A percentile compares a stretch with the other conserved stretches of the same genome.
Evolutionary conservation across 2,329 filamentous ascomycete species (phyloP).

Genomic region (Colletotrichum limetticola): DNA sequence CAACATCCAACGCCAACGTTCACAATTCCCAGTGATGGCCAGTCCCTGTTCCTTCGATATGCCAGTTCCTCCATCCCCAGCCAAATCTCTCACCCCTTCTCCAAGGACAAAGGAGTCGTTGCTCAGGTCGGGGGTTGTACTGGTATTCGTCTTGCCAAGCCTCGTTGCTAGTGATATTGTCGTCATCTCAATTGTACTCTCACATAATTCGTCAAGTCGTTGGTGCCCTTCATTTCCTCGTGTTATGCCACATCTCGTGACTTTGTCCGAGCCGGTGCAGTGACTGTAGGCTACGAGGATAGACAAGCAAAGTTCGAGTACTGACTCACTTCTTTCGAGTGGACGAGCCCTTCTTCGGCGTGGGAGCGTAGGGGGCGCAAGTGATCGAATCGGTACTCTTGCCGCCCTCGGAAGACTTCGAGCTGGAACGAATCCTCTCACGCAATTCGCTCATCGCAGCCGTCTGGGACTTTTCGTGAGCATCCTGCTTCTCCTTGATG

Average conservation of each 20-base stretch:
- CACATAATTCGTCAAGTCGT: background rate
- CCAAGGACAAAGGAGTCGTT: background rate
- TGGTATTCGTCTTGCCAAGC: background rate
- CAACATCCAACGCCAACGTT: background rate
- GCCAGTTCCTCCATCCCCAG: background rate
- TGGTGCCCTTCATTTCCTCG: background rate
- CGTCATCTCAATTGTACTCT: background rate
- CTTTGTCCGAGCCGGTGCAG: background rate
- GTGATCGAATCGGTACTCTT: background rate
- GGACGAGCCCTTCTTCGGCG: background rate
- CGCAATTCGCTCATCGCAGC: background rate
- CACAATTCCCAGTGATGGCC: background rate
- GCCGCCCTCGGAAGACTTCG: background rate
- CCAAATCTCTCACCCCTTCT: background rate
- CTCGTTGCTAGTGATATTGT: background rate
- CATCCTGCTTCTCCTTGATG: background rate
- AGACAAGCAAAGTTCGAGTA: background rate
- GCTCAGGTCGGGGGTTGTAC: background rate
- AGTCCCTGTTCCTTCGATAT: background rate
- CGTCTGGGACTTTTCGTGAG: background rate
- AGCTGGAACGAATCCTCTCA: background rate
- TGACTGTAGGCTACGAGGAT: background rate
- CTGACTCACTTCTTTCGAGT: background rate
- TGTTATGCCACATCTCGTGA: background rate
- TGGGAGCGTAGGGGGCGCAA: background rate